These are phyloP conservation scores for Tetrapisispora iriomotensis DNA, from an alignment of 805 yeast genomes.

Conservation along the genomic window DNA sequence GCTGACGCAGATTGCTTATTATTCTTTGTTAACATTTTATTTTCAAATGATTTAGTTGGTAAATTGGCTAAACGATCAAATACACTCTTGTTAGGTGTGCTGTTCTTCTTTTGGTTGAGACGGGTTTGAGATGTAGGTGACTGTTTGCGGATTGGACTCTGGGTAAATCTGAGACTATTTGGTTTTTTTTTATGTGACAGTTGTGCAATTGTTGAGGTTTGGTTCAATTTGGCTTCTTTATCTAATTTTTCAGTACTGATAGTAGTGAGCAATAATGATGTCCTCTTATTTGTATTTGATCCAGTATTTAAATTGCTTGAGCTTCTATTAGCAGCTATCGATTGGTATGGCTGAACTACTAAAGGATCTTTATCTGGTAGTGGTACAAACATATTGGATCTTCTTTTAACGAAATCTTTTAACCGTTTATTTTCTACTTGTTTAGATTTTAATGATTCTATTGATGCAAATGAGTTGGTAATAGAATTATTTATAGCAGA, in stretches of 20 bases:
- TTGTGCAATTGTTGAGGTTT: not conserved
- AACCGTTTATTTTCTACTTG: not conserved
- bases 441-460: conserved; percentile 4
- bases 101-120: not conserved
- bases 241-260: too few relatives aligned
- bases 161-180: not conserved
- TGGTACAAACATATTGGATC: conserved; percentile 29
- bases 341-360: conserved; percentile 6
- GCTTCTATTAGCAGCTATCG: not conserved
- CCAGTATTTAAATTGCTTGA: too few relatives aligned
- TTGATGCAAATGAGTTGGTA: not conserved
- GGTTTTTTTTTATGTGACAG: not conserved
- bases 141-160: conserved; percentile 3
- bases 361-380: conserved; percentile 28
- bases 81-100: conserved; percentile 13
- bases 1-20: conserved; percentile 12
- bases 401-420: conserved; percentile 12
- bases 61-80: conserved; percentile 24
- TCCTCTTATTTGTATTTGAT: not conserved
- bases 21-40: conserved; percentile 12
- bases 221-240: not conserved
- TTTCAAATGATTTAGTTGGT: conserved; percentile 27
- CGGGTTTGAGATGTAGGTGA: not conserved
- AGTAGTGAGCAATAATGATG: not conserved
- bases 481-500: not conserved